Percentiles rank a stretch among this genome's conserved stretches.
These are phyloP conservation scores for Dacryopinax spathularia DNA, from an alignment of 768 basidiomycete genomes.

Conservation along the genomic window DNA sequence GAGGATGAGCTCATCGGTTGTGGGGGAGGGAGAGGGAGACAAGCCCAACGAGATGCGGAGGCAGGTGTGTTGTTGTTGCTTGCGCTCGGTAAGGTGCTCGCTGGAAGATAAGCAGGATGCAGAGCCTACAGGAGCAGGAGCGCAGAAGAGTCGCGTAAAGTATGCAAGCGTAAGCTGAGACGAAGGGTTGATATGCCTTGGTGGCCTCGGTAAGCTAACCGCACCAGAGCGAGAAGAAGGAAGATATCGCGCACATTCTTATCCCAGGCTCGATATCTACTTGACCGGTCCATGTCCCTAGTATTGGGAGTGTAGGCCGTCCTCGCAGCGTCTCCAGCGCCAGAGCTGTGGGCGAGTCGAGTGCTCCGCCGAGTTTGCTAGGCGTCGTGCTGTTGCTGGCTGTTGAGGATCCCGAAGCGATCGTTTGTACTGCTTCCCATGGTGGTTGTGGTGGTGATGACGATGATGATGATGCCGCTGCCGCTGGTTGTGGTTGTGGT, in stretches of 20 bases:
- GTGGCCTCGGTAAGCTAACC: background rate
- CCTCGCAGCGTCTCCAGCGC: background rate
- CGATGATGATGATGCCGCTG: no score
- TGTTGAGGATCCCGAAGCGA: background rate
- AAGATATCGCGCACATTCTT: background rate
- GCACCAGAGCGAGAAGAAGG: background rate
- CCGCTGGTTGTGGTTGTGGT: no score
- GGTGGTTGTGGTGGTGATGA: no score
- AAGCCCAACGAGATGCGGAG: background rate
- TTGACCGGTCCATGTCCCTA: background rate
- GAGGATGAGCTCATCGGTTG: background rate
- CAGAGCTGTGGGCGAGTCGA: background rate
- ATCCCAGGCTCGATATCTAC: background rate
- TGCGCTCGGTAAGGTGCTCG: background rate
- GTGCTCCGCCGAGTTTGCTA: background rate
- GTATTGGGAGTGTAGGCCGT: background rate
- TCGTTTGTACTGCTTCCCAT: no score
- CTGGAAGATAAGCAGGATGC: background rate
- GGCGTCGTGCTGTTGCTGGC: background rate
- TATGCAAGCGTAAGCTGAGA: background rate
- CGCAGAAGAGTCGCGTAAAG: slow-evolving; percentile 1
- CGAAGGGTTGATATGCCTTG: background rate
- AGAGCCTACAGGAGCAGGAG: background rate
- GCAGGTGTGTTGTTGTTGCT: background rate
- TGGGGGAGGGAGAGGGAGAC: background rate